A percentile compares a stretch with the other conserved stretches of the same genome.
Conservation (phyloP, 116 monocot genomes). For the Posidonia oceanica region DNA sequence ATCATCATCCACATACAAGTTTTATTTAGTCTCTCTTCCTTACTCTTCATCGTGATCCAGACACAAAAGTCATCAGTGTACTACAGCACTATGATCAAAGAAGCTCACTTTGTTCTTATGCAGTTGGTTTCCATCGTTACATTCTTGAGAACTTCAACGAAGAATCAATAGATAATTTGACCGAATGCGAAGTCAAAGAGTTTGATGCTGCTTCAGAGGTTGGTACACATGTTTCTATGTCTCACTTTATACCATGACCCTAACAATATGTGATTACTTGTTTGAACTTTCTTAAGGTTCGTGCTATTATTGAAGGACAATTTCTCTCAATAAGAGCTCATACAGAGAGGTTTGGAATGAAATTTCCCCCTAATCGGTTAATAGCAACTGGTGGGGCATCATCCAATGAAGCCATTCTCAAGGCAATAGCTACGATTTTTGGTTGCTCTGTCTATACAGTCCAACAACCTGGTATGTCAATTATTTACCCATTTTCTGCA, state of each 20-base stretch:
- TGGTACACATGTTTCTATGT: not conserved
- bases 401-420: conserved; percentile 65
- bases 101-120: not conserved
- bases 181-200: conserved; percentile 37
- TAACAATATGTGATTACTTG: no score
- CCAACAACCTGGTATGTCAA: conserved; percentile 66
- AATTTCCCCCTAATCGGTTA: conserved; percentile 63
- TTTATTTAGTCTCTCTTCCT: no score
- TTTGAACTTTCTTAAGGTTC: conserved; percentile 30
- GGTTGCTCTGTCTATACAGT: conserved; percentile 76
- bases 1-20: no score
- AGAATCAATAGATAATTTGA: conserved; percentile 24
- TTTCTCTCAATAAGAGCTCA: conserved; percentile 90
- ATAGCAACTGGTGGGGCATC: conserved; percentile 98
- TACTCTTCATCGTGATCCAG: no score
- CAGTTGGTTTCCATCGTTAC: conserved; percentile 77
- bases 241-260: no score
- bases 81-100: no score
- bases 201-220: conserved; percentile 91
- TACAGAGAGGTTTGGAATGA: conserved; percentile 87
- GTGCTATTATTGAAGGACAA: conserved; percentile 92
- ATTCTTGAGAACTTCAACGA: conserved; percentile 35
- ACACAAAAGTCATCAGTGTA: no score
- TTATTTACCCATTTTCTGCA: not conserved
- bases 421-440: conserved; percentile 52